Conservation (phyloP, 1,284 basidiomycete genomes). For the Apiotrichum brassicae region DNA sequence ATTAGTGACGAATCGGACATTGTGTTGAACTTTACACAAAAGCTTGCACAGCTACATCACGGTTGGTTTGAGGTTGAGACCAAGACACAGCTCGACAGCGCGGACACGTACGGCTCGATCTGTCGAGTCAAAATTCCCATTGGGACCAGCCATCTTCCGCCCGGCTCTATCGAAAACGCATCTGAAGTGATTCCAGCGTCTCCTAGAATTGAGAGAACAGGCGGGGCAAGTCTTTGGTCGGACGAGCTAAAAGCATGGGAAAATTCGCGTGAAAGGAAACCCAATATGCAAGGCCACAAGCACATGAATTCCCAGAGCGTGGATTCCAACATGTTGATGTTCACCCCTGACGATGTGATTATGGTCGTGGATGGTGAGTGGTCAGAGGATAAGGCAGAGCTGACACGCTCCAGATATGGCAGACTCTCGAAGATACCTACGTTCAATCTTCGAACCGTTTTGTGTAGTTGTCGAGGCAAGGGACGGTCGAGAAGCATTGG, state of each 20-base stretch:
- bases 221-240: too few species aligned
- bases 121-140: slow-evolving; percentile 23
- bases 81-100: slow-evolving; percentile 28
- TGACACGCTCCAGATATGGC: slow-evolving; percentile 18
- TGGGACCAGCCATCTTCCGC: background rate
- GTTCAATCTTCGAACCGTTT: slow-evolving; percentile 40
- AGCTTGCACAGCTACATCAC: slow-evolving; percentile 48
- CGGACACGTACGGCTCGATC: slow-evolving; percentile 9
- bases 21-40: slow-evolving; percentile 36
- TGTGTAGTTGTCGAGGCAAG: slow-evolving; percentile 46
- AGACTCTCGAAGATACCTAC: slow-evolving; percentile 40
- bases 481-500: slow-evolving; percentile 45
- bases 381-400: slow-evolving; percentile 7
- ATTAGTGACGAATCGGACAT: slow-evolving; percentile 48
- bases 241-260: background rate
- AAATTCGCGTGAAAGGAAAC: background rate
- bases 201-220: too few species aligned
- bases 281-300: slow-evolving; percentile 41
- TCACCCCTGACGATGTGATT: slow-evolving; percentile 36
- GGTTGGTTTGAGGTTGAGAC: slow-evolving; percentile 45
- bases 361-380: slow-evolving; percentile 40
- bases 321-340: slow-evolving; percentile 39
- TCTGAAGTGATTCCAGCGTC: too few species aligned
- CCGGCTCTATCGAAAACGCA: background rate
- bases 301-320: slow-evolving; percentile 25